Evolutionary conservation across 1,139 yeast species (phyloP), one percentile per base, ranked within the genome.

Genomic region (Diutina pseudorugosa): DNA sequence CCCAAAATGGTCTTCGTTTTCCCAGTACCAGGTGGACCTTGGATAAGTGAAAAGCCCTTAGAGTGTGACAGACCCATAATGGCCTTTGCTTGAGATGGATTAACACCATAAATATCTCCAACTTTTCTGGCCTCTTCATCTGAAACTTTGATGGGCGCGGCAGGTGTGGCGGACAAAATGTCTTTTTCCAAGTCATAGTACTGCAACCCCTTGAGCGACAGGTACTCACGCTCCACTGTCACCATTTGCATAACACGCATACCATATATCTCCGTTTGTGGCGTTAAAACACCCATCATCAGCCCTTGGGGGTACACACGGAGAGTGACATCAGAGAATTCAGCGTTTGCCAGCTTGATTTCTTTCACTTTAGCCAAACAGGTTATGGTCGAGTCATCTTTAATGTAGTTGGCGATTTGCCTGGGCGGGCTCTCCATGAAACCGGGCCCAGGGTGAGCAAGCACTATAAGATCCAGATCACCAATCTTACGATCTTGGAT

Each of bases 1-100:
- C 97, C 97, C 47, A 94, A 67, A 69, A 94, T 93, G 0, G 99
- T 94, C 63, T 93, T 94, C 1, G 99, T 94, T 65, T 94, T 94
- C 71, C 98, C 98, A 0, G 98, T 93, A 68, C 97, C 97, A 0
- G 97, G 97, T 1, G 97, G 97, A 55, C 98, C 99, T 69, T 93
- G 98, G 64, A 93, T 90, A 52, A 93, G 73, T 0, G 95, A 85
- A 63, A 94, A 89, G 0, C 98, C 99, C 2, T 72, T 72, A 8
- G 79, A 74, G 27, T 72, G 65, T 50, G 81, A 80, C 0, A 96
- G 78, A 1, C 91, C 88, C 36, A 83, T 73, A 54, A 93, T 87
- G 0, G 98, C 98, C 50, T 69, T 74, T 0, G 98, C 98, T 66
- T 94, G 98, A 0, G 98, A 91, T 42, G 76, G 76, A 66, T 94